A percentile compares a stretch with the other conserved stretches of the same genome.
Conservation (phyloP, 83 land plant genomes). For the Thuja plicata region DNA sequence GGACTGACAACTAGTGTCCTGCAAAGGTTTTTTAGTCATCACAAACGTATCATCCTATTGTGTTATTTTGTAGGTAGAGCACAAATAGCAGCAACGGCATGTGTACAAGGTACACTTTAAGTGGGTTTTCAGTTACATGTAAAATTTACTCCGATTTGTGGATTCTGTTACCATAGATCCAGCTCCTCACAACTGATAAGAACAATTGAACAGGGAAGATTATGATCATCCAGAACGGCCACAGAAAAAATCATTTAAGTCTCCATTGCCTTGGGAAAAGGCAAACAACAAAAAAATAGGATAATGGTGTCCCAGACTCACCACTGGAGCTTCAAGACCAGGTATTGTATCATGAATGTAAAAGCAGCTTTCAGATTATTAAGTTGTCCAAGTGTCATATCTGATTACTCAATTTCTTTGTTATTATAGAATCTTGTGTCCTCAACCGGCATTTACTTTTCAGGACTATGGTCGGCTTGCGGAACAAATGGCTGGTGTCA, state of each 20-base stretch:
- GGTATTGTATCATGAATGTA: neutral
- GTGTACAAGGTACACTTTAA: neutral
- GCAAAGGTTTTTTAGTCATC: neutral
- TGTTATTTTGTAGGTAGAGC: neutral
- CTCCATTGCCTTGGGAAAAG: neutral
- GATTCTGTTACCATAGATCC: neutral
- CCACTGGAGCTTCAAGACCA: neutral
- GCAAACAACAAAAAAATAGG: neutral
- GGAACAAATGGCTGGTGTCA: constrained; percentile 15
- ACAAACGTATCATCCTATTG: neutral
- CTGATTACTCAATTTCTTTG: neutral
- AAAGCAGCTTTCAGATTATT: neutral
- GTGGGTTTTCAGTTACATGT: neutral
- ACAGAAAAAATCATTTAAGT: neutral
- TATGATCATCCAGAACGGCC: neutral
- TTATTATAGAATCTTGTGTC: neutral
- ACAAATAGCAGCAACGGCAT: neutral
- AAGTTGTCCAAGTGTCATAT: neutral
- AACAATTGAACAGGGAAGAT: neutral
- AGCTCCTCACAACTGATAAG: neutral
- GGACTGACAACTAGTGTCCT: no score
- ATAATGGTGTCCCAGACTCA: neutral
- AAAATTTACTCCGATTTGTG: neutral
- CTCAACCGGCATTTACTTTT: neutral
- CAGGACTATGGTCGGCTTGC: neutral